These are phyloP conservation scores for Hemisphaericaspora nanyangensis DNA, from an alignment of 805 yeast species.

Conservation along the genomic window DNA sequence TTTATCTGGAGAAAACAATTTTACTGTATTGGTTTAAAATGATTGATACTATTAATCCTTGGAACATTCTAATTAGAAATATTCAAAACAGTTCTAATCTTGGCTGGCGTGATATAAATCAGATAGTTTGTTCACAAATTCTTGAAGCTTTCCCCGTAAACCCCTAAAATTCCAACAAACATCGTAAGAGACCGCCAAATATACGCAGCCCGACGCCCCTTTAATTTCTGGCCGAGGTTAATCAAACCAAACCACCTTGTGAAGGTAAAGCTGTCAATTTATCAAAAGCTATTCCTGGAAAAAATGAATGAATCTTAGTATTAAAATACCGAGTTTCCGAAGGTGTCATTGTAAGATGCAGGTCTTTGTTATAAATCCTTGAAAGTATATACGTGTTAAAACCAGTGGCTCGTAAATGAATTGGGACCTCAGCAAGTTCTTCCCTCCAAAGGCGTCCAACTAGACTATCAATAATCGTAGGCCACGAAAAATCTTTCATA, in stretches of 20 bases:
- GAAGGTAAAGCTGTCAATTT: background rate
- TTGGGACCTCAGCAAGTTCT: background rate
- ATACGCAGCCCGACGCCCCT: background rate
- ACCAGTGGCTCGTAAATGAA: background rate
- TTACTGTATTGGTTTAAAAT: too few species aligned
- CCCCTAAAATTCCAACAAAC: background rate
- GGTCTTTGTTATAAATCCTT: background rate
- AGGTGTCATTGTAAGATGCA: background rate
- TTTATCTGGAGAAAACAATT: too few species aligned
- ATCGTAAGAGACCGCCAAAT: background rate
- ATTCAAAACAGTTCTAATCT: too few species aligned
- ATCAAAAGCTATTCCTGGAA: background rate
- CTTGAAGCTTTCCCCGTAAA: background rate
- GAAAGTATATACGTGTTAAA: background rate
- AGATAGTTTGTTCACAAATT: background rate
- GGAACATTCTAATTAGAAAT: too few species aligned
- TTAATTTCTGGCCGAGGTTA: background rate
- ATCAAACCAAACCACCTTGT: conserved; percentile 3
- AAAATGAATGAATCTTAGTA: background rate
- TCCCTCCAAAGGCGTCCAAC: background rate
- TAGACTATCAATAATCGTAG: background rate
- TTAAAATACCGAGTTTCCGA: conserved; percentile 3
- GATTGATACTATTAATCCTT: too few species aligned
- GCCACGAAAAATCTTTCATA: background rate
- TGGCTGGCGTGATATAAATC: background rate